Base-by-base conservation (phyloP, 108 stramenopile species). In the Seminavis robusta region DNA sequence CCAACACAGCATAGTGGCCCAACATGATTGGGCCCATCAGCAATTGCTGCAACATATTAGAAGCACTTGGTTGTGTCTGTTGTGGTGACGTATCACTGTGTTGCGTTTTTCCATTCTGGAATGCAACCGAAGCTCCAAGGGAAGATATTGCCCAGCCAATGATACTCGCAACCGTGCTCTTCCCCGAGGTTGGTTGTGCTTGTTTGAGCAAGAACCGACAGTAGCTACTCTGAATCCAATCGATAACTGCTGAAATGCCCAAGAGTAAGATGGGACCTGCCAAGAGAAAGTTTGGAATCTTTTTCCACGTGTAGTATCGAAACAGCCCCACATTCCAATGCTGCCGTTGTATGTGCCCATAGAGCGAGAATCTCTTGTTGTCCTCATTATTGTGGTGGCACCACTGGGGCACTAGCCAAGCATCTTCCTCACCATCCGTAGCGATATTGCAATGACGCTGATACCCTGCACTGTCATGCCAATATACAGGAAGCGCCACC, bases 281-380 rank as follows among this genome's bases (percentile, higher is more conserved):
- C 45, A 94, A 63, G 15, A 90, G 36, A 55, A 90, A 90, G 48
- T 94, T 94, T 25, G 92, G 92, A 31, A 90, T 69, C 60, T 94
- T 88, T 54, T 83, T 85, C 52, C 65, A 26, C 50, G 85, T 67
- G 47, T 71, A 94, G 67, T 94, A 94, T 15, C 71, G 73, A 31
- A 94, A 67, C 4, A 86, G 67, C 4, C 92, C 92, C 4, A 94
- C 88, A 66, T 94, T 90, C 92, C 92, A 94, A 51, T 94, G 82
- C 56, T 81, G 72, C 33, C 63, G 53, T 69, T 94, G 92, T 13
- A 86, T 77, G 62, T 80, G 59, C 16, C 68, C 61, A 54, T 94
- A 94, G 29, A 94, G 52, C 23, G 88, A 86, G 67, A 90, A 93
- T 11, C 44, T 17, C 44, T 11, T 11, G 8, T 17, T 8, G 8